phyloP scores from a whole-genome alignment of 495 filamentous ascomycete genomes.

The Bombardia bombarda region DNA sequence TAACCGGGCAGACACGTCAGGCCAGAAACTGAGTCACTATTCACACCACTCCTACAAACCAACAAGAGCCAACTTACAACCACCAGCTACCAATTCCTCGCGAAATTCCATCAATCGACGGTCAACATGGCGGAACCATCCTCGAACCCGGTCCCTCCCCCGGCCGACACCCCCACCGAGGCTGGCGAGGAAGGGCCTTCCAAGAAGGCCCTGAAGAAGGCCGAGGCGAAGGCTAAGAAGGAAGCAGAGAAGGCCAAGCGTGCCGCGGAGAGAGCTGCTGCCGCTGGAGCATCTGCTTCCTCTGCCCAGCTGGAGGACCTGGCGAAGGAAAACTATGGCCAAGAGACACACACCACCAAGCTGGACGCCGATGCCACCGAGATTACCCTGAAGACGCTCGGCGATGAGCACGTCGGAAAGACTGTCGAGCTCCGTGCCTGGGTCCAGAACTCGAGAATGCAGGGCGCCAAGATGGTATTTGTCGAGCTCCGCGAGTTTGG shows the following conservation, averaged over 20 bases:
- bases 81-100: too few relatives aligned
- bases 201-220: conserved; percentile 53
- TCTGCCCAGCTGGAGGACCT: conserved; percentile 55
- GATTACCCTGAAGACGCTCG: conserved; percentile 45
- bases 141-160: conserved; percentile 10
- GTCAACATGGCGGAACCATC: conserved; percentile 16
- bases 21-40: too few relatives aligned
- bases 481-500: conserved; percentile 80
- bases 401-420: conserved; percentile 57
- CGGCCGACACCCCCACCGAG: conserved; percentile 10
- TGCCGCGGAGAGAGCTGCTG: conserved; percentile 42
- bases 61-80: too few relatives aligned
- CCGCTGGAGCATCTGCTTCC: conserved; percentile 34
- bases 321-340: conserved; percentile 63
- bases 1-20: too few relatives aligned
- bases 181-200: conserved; percentile 11
- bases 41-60: too few relatives aligned
- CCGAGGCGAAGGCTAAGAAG: conserved; percentile 46
- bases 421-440: conserved; percentile 73
- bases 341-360: conserved; percentile 24
- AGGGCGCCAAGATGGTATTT: conserved; percentile 89
- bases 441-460: conserved; percentile 77
- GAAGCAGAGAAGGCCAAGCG: conserved; percentile 44
- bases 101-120: too few relatives aligned
- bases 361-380: conserved; percentile 28